Base-by-base conservation (phyloP, 495 filamentous ascomycete species). In the Aspergillus sclerotiicarbonarius region DNA sequence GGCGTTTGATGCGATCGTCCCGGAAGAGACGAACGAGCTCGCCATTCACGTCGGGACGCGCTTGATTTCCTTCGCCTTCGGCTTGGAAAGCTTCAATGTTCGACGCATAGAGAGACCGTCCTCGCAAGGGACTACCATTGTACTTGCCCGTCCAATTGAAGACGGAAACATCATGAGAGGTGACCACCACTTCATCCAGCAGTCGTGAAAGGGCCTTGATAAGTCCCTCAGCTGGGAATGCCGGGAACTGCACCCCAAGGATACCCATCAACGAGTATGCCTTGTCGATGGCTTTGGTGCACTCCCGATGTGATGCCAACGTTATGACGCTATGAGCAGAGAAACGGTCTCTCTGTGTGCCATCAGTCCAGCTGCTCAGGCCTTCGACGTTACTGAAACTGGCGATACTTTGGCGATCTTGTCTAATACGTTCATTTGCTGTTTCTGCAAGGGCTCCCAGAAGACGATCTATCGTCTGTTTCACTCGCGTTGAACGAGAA, bases 181-280 rank as follows among this genome's bases (percentile, higher is more conserved):
- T 35, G 19, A 63, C 54, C 7, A 63, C 61, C 7, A 63, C 61
- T 33, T 63, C 61, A 32, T 63, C 61, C 20, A 63, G n/a, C 13
- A 63, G 52, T 4, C 61, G 56, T 18, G 61, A 30, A 7, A 63
- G 48, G 8, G 61, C 61, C 37, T 63, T 63, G 15, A 53, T 53
- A 6, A 63, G 50, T 8, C 61, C 61, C 30, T 63, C 61, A 7
- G 61, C 61, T 6, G 61, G 53, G 20, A 63, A 63, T 0, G 57
- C 61, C 9, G 61, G 57, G 32, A 63, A 63, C 10, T 54, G 48
- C 21, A 63, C 61, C 6, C 61, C 61, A 1, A 63, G 33, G 32
- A 63, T 57, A 54, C 61, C 61, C 61, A 63, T 63, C 49, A 63
- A 43, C 15, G 61, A 63, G 50, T 63, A 63, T 15, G 57, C 61